These are phyloP conservation scores for Batkoa obscura DNA, from an alignment of 371 early-diverging fungal genomes.

Conservation along the genomic window DNA sequence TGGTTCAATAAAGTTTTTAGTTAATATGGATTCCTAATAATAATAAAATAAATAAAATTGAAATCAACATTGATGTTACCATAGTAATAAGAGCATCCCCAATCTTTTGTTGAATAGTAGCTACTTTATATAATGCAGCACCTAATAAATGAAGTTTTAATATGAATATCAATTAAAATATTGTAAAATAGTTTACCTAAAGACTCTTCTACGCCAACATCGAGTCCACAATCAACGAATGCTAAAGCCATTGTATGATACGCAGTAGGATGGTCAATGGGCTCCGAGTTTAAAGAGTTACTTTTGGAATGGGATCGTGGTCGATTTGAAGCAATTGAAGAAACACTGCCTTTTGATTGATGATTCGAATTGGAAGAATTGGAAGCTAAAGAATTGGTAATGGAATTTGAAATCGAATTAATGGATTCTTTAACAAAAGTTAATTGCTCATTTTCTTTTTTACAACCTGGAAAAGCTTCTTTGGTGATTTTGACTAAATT, in stretches of 20 bases:
- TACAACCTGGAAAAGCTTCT: neutral
- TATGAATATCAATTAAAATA: neutral
- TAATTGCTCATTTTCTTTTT: neutral
- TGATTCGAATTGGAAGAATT: no score
- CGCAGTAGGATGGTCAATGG: neutral
- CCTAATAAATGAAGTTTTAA: no score
- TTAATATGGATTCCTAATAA: neutral
- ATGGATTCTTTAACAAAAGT: neutral
- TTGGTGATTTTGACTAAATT: neutral
- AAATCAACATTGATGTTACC: no score
- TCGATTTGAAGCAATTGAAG: neutral
- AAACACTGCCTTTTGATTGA: no score
- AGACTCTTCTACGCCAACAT: neutral
- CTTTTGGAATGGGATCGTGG: neutral
- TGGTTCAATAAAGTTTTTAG: neutral
- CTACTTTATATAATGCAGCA: neutral
- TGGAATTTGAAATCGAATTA: neutral
- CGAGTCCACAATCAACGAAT: neutral
- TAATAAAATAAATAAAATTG: no score
- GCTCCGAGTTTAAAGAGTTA: neutral
- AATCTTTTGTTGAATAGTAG: neutral
- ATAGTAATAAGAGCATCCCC: neutral
- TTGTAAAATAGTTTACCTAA: neutral
- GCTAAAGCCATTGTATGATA: neutral
- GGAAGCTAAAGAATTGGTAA: no score